phyloP scores from a whole-genome alignment of 768 basidiomycete genomes.

The Lentinula edodes region DNA sequence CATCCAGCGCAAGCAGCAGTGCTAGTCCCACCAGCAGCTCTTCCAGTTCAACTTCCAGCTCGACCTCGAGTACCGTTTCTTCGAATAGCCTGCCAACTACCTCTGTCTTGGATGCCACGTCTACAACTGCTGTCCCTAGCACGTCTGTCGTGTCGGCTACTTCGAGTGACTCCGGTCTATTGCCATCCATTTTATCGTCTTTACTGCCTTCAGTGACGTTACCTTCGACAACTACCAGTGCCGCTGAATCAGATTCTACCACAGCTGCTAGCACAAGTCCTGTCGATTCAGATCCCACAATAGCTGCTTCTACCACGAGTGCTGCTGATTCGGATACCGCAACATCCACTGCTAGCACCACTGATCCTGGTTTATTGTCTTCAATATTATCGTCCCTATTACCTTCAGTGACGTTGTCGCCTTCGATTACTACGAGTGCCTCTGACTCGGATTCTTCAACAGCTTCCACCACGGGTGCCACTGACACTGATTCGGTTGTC shows the following conservation, averaged over 20 bases:
- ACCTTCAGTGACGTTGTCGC: neutral
- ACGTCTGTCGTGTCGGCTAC: neutral
- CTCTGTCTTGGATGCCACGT: conserved; percentile 17
- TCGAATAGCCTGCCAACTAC: conserved; percentile 14
- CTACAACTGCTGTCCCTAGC: neutral
- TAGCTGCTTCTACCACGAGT: conserved; percentile 10
- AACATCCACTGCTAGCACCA: neutral
- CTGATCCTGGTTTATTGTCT: neutral
- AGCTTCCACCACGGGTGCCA: neutral
- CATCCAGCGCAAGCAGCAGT: neutral
- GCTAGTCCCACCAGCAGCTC: neutral
- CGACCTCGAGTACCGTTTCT: conserved; percentile 5
- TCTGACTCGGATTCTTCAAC: neutral
- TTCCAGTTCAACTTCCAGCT: conserved; percentile 19
- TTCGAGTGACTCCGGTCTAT: neutral
- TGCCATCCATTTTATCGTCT: neutral
- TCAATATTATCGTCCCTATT: neutral
- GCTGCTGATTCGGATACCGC: conserved; percentile 14
- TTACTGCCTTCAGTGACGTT: neutral
- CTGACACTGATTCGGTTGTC: neutral
- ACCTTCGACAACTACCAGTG: neutral
- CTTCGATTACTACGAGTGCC: neutral
- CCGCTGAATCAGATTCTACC: neutral
- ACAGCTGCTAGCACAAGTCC: neutral
- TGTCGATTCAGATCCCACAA: neutral